Base-by-base conservation (phyloP, 202 grass and related monocot genomes). In the Saccharum hybrid region DNA sequence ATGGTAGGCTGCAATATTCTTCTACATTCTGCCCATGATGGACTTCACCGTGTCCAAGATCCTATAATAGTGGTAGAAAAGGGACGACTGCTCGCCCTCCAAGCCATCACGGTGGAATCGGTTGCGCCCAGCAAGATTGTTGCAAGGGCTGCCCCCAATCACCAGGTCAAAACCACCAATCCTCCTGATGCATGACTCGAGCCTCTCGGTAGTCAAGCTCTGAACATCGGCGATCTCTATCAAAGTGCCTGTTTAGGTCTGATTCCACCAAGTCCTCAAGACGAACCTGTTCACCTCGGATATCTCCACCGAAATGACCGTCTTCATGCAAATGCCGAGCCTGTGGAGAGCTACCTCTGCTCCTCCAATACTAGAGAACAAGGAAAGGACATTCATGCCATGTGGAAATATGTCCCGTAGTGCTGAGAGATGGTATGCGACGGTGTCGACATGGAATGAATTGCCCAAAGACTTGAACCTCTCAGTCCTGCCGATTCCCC, bases 301-400 rank as follows among this genome's bases (percentile, higher is more conserved):
- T 48, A 88, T 88, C 56, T 97, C 91, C n/a, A 97, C 80, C 0
- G 91, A 97, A 13, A 97, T 42, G 3, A 97, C 87, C 0, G 37
- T 66, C 18, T 82, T 97, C 70, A 97, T 65, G 52, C 28, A 83
- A 34, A 97, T 85, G 14, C 85, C 94, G 0, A 97, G 72, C 13
- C 76, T 86, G 36, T 97, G 87, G 22, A 97, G 91, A 51, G 94
- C 89, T 65, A 97, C 91, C 75, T 97, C 94, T 72, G 89, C 94
- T 62, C 94, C 94, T 6, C 94, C 94, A 72, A 97, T 97, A 10
- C 94, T 91, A 13, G 86, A 86, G 75, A 94, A 97, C 4, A 97
- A 63, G 10, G 94, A 94, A 0, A 97, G 10, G 0, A 97, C 83
- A 10, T 73, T 92, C 61, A 97, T 80, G 15, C 89, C 91, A 74